Evolutionary conservation across 73 alveolate species (phyloP).

Genomic region (Effrenium voratum): DNA sequence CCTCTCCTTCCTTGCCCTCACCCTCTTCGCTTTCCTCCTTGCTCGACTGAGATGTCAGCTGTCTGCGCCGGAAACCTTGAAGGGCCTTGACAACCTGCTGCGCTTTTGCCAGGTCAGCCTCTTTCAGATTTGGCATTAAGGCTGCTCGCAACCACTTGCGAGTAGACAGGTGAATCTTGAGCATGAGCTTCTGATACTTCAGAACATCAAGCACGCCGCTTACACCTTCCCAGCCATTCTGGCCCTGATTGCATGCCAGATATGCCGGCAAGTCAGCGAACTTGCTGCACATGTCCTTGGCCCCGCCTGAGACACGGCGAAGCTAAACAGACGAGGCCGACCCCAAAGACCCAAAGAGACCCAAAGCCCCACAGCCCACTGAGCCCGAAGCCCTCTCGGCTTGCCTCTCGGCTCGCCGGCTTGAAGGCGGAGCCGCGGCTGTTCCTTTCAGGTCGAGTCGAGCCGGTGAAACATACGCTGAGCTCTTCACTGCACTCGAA

Average conservation of each 20-base stretch:
- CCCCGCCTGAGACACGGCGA: too few relatives aligned
- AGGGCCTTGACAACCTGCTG: not conserved
- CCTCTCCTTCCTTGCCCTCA: too few relatives aligned
- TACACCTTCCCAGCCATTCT: not conserved
- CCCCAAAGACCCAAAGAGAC: too few relatives aligned
- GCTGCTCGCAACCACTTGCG: conserved; percentile 38
- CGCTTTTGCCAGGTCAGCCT: not conserved
- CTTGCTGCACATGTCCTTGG: too few relatives aligned
- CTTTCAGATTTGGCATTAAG: conserved; percentile 15
- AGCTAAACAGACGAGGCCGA: too few relatives aligned
- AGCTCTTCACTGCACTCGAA: too few relatives aligned
- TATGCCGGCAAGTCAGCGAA: conserved; percentile 28
- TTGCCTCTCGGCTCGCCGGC: too few relatives aligned
- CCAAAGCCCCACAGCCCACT: too few relatives aligned
- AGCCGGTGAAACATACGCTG: too few relatives aligned
- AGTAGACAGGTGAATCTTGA: conserved; percentile 20
- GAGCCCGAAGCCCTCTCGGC: too few relatives aligned
- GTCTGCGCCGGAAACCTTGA: not conserved
- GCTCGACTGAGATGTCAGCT: not conserved
- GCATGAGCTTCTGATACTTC: conserved; percentile 42
- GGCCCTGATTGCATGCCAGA: not conserved
- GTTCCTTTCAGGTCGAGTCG: too few relatives aligned
- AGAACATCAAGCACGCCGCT: not conserved
- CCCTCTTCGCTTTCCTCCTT: not conserved
- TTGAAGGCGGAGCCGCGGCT: too few relatives aligned